phyloP scores from a whole-genome alignment of 176 grass and related monocot genomes.

The Puccinellia tenuiflora region DNA sequence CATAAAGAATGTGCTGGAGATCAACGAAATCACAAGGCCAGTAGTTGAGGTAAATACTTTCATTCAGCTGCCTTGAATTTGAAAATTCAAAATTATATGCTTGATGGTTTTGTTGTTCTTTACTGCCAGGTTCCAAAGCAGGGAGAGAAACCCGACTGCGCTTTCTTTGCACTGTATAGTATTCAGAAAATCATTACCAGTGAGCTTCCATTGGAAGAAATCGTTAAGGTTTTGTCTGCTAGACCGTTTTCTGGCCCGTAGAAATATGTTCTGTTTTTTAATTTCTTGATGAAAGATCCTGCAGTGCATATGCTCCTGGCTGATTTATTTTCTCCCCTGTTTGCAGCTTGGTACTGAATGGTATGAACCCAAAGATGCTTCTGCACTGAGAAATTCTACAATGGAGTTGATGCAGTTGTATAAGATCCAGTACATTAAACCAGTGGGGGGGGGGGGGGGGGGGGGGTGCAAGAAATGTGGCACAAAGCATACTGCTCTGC shows the following conservation, averaged over 20 bases:
- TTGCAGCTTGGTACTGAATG: not conserved
- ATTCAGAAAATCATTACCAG: not conserved
- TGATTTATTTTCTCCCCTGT: not conserved
- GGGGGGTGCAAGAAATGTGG: not conserved
- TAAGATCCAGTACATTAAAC: too few relatives aligned
- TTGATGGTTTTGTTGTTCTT: constrained; percentile 22
- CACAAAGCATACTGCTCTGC: not conserved
- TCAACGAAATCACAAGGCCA: not conserved
- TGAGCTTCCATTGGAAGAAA: not conserved
- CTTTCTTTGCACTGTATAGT: not conserved
- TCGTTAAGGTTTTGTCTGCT: not conserved
- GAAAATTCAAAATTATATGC: not conserved
- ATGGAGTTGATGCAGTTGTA: too few relatives aligned
- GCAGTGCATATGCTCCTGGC: not conserved
- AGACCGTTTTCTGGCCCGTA: not conserved
- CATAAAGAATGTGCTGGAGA: not conserved
- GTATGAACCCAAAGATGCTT: not conserved
- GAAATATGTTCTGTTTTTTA: too few relatives aligned
- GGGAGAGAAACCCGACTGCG: constrained; percentile 39
- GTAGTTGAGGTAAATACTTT: not conserved
- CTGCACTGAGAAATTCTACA: too few relatives aligned
- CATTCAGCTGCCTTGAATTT: not conserved
- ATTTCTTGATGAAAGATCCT: not conserved
- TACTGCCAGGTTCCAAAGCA: constrained; percentile 52
- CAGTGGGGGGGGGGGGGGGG: too few relatives aligned